Conservation (phyloP, 2,329 filamentous ascomycete species). For the Curvularia lunata region DNA sequence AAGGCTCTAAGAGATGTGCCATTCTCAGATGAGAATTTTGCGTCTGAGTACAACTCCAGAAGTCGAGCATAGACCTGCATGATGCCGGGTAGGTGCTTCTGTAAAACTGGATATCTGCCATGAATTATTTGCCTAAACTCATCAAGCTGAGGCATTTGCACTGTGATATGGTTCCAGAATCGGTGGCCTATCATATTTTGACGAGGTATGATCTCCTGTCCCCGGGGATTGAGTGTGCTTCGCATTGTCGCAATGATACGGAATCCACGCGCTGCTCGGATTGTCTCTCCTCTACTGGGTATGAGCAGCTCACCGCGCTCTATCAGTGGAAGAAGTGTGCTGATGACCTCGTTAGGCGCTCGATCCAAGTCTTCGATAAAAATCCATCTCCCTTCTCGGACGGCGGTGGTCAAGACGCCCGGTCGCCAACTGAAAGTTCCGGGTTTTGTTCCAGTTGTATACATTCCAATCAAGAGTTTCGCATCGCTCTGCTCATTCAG, state of each 20-base stretch:
- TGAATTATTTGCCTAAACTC: slow-evolving; percentile 79
- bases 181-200: slow-evolving; percentile 77
- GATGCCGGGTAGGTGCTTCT: slow-evolving; percentile 61
- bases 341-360: slow-evolving; percentile 92
- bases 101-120: slow-evolving; percentile 72
- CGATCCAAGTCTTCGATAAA: slow-evolving; percentile 96
- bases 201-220: slow-evolving; percentile 73
- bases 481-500: slow-evolving; percentile 98
- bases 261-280: slow-evolving; percentile 84
- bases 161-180: slow-evolving; percentile 81
- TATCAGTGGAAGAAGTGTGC: slow-evolving; percentile 88
- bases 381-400: slow-evolving; percentile 93
- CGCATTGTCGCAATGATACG: slow-evolving; percentile 91
- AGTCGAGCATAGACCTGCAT: slow-evolving; percentile 63
- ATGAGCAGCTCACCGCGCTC: slow-evolving; percentile 91
- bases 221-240: slow-evolving; percentile 68
- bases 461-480: slow-evolving; percentile 93
- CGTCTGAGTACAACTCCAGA: slow-evolving; percentile 49
- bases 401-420: slow-evolving; percentile 91
- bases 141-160: slow-evolving; percentile 67
- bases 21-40: slow-evolving; percentile 58
- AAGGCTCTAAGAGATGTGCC: slow-evolving; percentile 66
- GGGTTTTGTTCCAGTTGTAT: slow-evolving; percentile 85
- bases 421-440: slow-evolving; percentile 92
- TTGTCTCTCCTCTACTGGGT: slow-evolving; percentile 83